Conservation (phyloP, 2,329 filamentous ascomycete genomes). For the Fusarium pseudocircinatum region DNA sequence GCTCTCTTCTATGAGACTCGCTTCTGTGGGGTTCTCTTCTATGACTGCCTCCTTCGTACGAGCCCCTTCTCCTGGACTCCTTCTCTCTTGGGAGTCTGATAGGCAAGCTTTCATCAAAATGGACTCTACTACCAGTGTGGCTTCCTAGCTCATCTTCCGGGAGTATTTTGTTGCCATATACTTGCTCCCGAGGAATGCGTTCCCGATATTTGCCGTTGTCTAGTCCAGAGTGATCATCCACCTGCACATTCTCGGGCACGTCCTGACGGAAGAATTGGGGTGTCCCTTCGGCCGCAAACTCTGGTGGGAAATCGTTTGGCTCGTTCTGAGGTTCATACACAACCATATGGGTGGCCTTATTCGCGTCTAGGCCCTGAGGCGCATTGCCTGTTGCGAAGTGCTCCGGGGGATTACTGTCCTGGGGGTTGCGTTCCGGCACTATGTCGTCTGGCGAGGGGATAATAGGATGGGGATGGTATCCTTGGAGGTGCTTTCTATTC, state of each 20-base stretch:
- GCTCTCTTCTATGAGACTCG: background rate
- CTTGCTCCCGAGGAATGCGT: background rate
- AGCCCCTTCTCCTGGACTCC: rapidly evolving
- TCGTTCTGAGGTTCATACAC: background rate
- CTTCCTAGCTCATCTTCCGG: rapidly evolving
- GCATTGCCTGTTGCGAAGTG: background rate
- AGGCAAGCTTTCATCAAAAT: background rate
- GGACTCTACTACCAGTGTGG: background rate
- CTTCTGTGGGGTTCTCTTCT: background rate
- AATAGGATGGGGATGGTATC: no score
- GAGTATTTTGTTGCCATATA: rapidly evolving
- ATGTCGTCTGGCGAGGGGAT: rapidly evolving
- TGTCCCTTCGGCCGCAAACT: rapidly evolving
- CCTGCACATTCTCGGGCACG: background rate
- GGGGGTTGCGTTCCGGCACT: background rate
- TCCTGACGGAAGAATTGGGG: background rate
- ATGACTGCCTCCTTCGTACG: rapidly evolving
- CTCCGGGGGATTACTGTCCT: no score
- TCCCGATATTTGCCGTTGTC: rapidly evolving
- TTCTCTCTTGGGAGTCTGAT: background rate
- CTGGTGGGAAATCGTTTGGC: background rate
- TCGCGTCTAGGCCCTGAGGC: background rate
- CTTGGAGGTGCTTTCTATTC: no score
- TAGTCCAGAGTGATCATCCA: background rate
- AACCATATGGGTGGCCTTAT: background rate